These are phyloP conservation scores for Globisporangium apiculatum DNA, from an alignment of 352 stramenopile species.

Conservation along the genomic window DNA sequence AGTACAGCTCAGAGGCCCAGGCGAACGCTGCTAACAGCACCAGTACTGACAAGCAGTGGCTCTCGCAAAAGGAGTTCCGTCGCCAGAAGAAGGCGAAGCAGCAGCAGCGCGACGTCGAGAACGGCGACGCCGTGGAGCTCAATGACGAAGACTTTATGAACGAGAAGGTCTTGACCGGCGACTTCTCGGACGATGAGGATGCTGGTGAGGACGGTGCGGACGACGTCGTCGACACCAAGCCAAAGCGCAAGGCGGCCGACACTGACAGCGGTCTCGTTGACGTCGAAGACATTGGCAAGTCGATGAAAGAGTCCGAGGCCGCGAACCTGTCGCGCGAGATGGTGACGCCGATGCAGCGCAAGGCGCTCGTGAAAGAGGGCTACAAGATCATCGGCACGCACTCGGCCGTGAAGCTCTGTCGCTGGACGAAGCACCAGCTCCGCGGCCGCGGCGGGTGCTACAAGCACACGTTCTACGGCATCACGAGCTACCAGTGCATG, in stretches of 20 bases:
- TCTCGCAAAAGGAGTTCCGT: conserved; percentile 80
- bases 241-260: conserved; percentile 12
- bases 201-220: conserved; percentile 20
- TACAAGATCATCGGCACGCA: conserved; percentile 99
- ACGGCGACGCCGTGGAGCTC: conserved; percentile 48
- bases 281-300: conserved; percentile 82
- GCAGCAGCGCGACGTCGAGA: conserved; percentile 33
- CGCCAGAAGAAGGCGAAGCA: conserved; percentile 80
- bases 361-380: conserved; percentile 95
- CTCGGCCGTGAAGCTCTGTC: conserved; percentile 97
- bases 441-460: conserved; percentile 96
- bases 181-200: conserved; percentile 65
- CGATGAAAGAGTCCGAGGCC: conserved; percentile 80
- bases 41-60: conserved; percentile 29
- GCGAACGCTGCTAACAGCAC: background rate
- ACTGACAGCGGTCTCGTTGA: conserved; percentile 55
- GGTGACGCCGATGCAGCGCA: conserved; percentile 93
- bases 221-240: background rate
- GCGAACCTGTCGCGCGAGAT: conserved; percentile 84
- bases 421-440: conserved; percentile 98
- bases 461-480: conserved; percentile 99
- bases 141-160: conserved; percentile 87
- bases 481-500: conserved; percentile 99
- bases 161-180: conserved; percentile 64
- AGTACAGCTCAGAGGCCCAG: conserved; percentile 48